Base-by-base conservation (phyloP, 108 stramenopile species). In the Discostella stelligeroides region DNA sequence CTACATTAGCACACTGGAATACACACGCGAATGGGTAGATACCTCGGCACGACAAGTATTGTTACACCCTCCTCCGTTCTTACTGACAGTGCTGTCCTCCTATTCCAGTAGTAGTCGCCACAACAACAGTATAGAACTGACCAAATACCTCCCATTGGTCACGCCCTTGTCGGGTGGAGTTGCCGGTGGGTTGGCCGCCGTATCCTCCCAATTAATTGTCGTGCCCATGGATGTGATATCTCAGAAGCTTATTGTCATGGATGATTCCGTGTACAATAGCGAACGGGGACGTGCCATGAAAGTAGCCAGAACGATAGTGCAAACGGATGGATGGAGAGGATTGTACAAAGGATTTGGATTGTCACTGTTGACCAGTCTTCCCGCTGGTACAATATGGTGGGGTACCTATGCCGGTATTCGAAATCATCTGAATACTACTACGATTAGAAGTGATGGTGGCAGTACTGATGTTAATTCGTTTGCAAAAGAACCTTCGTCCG, bases 141-240 rank as follows among this genome's bases (percentile, higher is more conserved):
- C 46, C 20, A 17, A 34, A 45, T 41, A 72, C 25, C 60, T 63
- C 42, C 79, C 79, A 63, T 57, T 72, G 40, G 70, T 80, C 10
- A 60, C 72, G 11, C 67, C 85, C 17, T 61, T 85, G 20, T 59
- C 74, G 68, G 79, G 81, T 27, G 82, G 85, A 4, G 29, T 85
- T 59, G 79, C 82, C 37, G 85, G 85, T 45, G 85, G 85, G 42
- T 39, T 85, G 40, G 85, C 85, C 14, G 79, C 82, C 21, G 51
- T 83, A n/a, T 69, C 79, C 15, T 69, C 82, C 11, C 85, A 85
- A 64, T 13, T 73, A 0, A 59, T 85, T 14, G 82, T 81, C 11
- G 85, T 85, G 2, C 85, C 85, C 4, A 85, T 85, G 85, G 85
- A 85, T 68, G 79, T 85, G 1, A 73, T 85, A 45, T 80, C 82